Conservation (phyloP, 2,329 filamentous ascomycete species). For the Xylariaceae sp. region DNA sequence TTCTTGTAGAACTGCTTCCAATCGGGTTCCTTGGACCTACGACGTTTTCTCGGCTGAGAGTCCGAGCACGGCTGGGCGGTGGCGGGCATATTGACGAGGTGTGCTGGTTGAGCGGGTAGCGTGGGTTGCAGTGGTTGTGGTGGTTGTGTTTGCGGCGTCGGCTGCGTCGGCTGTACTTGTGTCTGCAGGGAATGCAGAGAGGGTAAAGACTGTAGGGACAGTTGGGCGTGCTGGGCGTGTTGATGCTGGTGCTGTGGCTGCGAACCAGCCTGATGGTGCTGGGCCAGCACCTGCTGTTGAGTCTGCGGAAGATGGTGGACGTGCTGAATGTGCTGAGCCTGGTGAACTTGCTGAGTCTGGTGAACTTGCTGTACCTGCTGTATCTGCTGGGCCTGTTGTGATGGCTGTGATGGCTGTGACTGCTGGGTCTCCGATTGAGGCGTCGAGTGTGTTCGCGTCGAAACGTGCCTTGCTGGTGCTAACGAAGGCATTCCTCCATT, state of each 20-base stretch:
- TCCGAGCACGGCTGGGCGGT: slow-evolving; percentile 27
- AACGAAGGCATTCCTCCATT: slow-evolving; percentile 37
- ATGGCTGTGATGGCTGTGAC: background rate
- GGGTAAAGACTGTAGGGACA: too few relatives aligned
- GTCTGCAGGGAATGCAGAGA: too few relatives aligned
- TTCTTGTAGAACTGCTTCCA: slow-evolving; percentile 81
- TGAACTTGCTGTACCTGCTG: background rate
- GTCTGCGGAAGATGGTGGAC: too few relatives aligned
- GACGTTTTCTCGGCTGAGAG: slow-evolving; percentile 44
- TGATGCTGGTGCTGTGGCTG: too few relatives aligned
- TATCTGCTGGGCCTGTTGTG: background rate
- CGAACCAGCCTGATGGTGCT: too few relatives aligned
- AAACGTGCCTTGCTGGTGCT: slow-evolving; percentile 30
- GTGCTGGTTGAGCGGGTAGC: background rate
- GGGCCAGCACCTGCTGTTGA: too few relatives aligned
- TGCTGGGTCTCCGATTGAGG: slow-evolving; percentile 32
- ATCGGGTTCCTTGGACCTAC: slow-evolving; percentile 61
- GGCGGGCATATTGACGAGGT: slow-evolving; percentile 34
- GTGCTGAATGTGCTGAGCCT: background rate
- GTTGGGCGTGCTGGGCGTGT: too few relatives aligned
- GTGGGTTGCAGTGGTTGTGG: background rate
- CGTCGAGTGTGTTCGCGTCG: slow-evolving; percentile 33
- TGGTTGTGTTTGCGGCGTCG: background rate
- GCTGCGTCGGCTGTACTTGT: background rate
- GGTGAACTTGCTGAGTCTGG: background rate